Percentiles rank a stretch among this genome's conserved stretches.
Evolutionary conservation across 202 grass and related monocot genomes (phyloP).

Genomic region (Setaria viridis): DNA sequence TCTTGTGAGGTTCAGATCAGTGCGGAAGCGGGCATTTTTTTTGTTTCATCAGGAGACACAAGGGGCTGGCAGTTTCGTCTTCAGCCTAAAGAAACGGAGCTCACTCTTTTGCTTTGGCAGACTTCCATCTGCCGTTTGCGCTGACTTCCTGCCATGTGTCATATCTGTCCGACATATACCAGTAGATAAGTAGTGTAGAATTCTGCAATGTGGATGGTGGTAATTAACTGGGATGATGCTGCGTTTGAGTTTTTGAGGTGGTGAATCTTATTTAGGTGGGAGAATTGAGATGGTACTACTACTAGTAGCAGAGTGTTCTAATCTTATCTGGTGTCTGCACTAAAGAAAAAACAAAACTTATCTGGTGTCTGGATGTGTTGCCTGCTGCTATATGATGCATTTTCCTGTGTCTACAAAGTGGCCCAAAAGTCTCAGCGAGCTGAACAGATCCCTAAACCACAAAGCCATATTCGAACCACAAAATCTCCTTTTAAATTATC

Average conservation of each 20-base stretch:
- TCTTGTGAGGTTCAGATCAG: conserved; percentile 6
- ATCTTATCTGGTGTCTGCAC: neutral
- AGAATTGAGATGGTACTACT: conserved; percentile 24
- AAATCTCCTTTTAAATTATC: neutral
- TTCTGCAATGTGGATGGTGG: conserved; percentile 35
- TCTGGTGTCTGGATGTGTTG: neutral
- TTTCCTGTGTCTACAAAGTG: neutral
- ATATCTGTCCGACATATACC: conserved; percentile 24
- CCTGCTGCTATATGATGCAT: neutral
- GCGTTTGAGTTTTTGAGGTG: neutral
- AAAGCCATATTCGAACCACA: neutral
- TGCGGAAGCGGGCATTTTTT: neutral
- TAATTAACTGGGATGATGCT: neutral
- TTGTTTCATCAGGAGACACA: neutral
- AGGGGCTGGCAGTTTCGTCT: neutral
- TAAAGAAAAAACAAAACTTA: neutral
- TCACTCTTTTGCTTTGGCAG: neutral
- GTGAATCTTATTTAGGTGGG: neutral
- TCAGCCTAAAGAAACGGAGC: neutral
- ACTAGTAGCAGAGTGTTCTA: conserved; percentile 12
- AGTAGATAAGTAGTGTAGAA: conserved; percentile 25
- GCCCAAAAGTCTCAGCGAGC: neutral
- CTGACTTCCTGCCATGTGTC: conserved; percentile 37
- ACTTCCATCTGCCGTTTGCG: conserved; percentile 1
- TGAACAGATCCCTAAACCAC: neutral